phyloP scores from a whole-genome alignment of 495 filamentous ascomycete species.

The Penicillium chermesinum region DNA sequence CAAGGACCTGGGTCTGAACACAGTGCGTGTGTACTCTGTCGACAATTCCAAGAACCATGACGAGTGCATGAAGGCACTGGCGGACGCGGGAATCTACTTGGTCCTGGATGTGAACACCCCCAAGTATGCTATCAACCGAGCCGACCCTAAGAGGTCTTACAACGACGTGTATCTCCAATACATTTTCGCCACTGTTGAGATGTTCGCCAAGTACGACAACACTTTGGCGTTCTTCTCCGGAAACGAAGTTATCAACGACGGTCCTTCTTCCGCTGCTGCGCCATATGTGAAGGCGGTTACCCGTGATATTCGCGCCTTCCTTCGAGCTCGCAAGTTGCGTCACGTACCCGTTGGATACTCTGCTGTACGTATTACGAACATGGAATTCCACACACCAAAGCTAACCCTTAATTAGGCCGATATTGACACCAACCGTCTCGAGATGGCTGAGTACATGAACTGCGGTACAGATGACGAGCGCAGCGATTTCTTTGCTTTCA shows the following conservation, averaged over 20 bases:
- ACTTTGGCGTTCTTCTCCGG: conserved; percentile 93
- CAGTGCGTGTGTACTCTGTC: conserved; percentile 86
- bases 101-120: conserved; percentile 80
- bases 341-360: conserved; percentile 89
- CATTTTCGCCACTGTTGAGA: conserved; percentile 88
- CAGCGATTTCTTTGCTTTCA: conserved; percentile 94
- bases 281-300: conserved; percentile 92
- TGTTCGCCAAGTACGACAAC: conserved; percentile 81
- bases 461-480: conserved; percentile 83
- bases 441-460: conserved; percentile 92
- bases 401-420: conserved; percentile 38
- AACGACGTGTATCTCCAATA: conserved; percentile 89
- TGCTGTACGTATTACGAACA: conserved; percentile 35
- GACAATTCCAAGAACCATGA: conserved; percentile 83
- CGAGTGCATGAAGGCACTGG: conserved; percentile 76
- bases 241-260: conserved; percentile 92
- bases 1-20: conserved; percentile 82
- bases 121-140: conserved; percentile 78
- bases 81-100: conserved; percentile 84
- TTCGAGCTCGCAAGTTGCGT: conserved; percentile 67
- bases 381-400: no score
- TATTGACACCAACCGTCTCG: conserved; percentile 76
- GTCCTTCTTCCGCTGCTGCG: conserved; percentile 65
- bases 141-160: conserved; percentile 71
- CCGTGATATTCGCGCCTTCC: conserved; percentile 85